These are phyloP conservation scores for Suhomyces kilbournensis DNA, from an alignment of 805 yeast genomes.

Conservation along the genomic window DNA sequence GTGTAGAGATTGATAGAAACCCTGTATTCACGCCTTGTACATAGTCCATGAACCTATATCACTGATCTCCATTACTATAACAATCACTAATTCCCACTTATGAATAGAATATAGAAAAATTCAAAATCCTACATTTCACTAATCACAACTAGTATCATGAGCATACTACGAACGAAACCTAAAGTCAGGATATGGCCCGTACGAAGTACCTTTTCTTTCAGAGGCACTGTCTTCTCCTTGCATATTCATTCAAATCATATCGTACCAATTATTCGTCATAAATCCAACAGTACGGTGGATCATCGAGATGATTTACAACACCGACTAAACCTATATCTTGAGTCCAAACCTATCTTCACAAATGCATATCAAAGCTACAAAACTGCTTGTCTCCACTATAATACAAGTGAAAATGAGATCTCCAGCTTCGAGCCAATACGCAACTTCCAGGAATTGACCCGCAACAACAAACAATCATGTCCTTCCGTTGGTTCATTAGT, in stretches of 20 bases:
- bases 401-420: background rate
- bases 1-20: background rate
- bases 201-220: background rate
- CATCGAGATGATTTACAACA: conserved; percentile 6
- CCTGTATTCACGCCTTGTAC: background rate
- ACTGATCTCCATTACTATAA: background rate
- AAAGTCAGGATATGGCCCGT: background rate
- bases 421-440: conserved; percentile 1
- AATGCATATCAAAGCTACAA: conserved; percentile 6
- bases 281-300: background rate
- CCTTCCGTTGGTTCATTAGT: conserved; percentile 39
- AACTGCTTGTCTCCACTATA: background rate
- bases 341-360: conserved; percentile 2
- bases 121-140: background rate
- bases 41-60: background rate
- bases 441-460: conserved; percentile 13
- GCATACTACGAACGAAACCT: background rate
- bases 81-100: background rate
- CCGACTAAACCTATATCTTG: conserved; percentile 5
- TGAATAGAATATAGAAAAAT: background rate
- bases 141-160: background rate
- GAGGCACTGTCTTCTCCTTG: background rate
- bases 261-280: background rate
- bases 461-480: conserved; percentile 11
- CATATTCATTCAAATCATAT: background rate